Evolutionary conservation across 2,329 filamentous ascomycete species (phyloP).

Genomic region (Alternaria sp.): DNA sequence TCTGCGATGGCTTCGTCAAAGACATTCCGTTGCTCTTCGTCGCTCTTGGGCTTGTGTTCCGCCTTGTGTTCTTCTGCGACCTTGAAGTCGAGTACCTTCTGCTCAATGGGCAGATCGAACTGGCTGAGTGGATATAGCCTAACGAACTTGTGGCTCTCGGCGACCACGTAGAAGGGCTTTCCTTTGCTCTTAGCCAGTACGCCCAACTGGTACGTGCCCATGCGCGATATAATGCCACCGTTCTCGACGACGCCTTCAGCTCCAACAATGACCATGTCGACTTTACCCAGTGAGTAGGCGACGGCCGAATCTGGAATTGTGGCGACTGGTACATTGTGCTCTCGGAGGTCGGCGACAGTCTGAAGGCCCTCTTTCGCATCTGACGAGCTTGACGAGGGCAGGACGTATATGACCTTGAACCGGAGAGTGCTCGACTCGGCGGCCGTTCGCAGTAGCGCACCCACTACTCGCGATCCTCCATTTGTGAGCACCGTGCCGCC

Average conservation of each 20-base stretch:
- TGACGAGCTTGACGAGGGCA: conserved; percentile 39
- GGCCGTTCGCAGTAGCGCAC: conserved; percentile 75
- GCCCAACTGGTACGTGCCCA: conserved; percentile 88
- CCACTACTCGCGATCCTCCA: conserved; percentile 84
- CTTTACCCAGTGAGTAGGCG: conserved; percentile 77
- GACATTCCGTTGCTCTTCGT: conserved; percentile 47
- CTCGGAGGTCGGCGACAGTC: conserved; percentile 74
- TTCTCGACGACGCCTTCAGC: conserved; percentile 91
- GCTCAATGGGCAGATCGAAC: conserved; percentile 79
- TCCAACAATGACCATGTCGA: conserved; percentile 71
- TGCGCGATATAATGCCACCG: conserved; percentile 86
- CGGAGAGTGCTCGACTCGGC: conserved; percentile 69
- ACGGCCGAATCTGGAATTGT: conserved; percentile 78
- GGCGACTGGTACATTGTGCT: conserved; percentile 79
- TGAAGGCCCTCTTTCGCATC: conserved; percentile 66
- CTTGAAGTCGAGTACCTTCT: conserved; percentile 77
- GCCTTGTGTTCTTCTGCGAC: conserved; percentile 53
- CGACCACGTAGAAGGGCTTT: conserved; percentile 86
- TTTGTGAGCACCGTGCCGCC: conserved; percentile 86
- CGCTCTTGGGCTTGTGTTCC: conserved; percentile 9
- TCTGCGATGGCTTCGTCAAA: conserved; percentile 51
- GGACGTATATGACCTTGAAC: conserved; percentile 81
- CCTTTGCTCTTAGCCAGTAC: conserved; percentile 74
- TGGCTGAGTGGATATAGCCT: conserved; percentile 83
- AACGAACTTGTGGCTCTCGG: conserved; percentile 97